Evolutionary conservation across 1,284 basidiomycete genomes (phyloP).

Genomic region (Chondrostereum purpureum): DNA sequence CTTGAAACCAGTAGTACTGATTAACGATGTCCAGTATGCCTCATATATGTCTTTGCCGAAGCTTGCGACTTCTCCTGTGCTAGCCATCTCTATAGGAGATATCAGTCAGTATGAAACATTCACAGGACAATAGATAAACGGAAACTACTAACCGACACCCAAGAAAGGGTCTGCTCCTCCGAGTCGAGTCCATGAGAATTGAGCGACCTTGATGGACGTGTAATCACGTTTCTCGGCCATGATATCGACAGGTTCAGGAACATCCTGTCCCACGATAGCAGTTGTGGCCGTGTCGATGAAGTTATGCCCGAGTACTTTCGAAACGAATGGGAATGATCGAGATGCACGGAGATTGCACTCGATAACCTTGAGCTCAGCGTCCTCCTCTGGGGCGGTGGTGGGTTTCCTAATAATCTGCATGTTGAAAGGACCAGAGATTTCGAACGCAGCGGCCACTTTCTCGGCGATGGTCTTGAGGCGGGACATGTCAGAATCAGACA

Average conservation of each 20-base stretch:
- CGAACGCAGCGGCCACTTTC: slow-evolving; percentile 91
- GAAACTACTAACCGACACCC: slow-evolving; percentile 71
- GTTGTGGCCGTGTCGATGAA: slow-evolving; percentile 94
- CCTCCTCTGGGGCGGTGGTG: slow-evolving; percentile 42
- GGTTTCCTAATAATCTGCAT: slow-evolving; percentile 98
- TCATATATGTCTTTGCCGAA: slow-evolving; percentile 94
- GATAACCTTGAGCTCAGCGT: slow-evolving; percentile 89
- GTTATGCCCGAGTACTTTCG: slow-evolving; percentile 95
- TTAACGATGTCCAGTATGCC: slow-evolving; percentile 92
- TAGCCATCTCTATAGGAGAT: slow-evolving; percentile 83
- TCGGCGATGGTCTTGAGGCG: slow-evolving; percentile 91
- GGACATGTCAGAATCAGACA: slow-evolving; percentile 70
- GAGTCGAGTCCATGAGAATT: slow-evolving; percentile 97
- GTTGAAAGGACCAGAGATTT: slow-evolving; percentile 98
- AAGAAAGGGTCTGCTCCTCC: slow-evolving; percentile 95
- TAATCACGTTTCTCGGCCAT: slow-evolving; percentile 92
- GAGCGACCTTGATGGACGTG: slow-evolving; percentile 95
- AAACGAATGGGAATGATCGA: slow-evolving; percentile 98
- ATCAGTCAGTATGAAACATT: slow-evolving; percentile 2
- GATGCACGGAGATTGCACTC: slow-evolving; percentile 98
- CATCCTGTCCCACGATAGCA: slow-evolving; percentile 86
- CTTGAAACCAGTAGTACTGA: slow-evolving; percentile 89
- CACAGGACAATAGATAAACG: neutral
- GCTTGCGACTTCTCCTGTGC: slow-evolving; percentile 97
- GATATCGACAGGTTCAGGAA: slow-evolving; percentile 89